A percentile compares a stretch with the other conserved stretches of the same genome.
phyloP scores from a whole-genome alignment of 2,329 filamentous ascomycete species.

The Cadophora sp. region DNA sequence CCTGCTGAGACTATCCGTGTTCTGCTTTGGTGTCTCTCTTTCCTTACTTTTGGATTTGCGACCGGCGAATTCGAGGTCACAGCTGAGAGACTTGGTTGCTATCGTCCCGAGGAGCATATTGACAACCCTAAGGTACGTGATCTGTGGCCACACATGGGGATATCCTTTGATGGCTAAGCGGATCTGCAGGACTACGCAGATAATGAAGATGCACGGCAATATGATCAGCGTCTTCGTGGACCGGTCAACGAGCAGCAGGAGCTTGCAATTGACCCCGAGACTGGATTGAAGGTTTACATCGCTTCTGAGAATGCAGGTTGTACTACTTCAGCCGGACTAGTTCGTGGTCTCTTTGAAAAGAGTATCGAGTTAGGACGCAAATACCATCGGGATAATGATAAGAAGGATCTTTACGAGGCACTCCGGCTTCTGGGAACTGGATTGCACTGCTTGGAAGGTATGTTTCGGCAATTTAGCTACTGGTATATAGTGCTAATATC shows the following conservation, averaged over 20 bases:
- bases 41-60: constrained; percentile 83
- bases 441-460: constrained; percentile 24
- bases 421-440: constrained; percentile 25
- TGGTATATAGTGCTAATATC: background rate
- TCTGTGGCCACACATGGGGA: constrained; percentile 31
- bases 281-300: constrained; percentile 90
- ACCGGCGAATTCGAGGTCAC: constrained; percentile 86
- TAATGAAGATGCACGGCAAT: constrained; percentile 73
- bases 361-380: constrained; percentile 78
- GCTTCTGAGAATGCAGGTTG: constrained; percentile 79
- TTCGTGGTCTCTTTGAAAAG: constrained; percentile 71
- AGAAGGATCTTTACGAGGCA: constrained; percentile 64
- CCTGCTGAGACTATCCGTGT: constrained; percentile 26
- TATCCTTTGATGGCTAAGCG: constrained; percentile 68
- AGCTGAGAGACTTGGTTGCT: constrained; percentile 76
- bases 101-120: constrained; percentile 82
- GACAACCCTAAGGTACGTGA: constrained; percentile 57
- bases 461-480: background rate
- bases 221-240: constrained; percentile 48
- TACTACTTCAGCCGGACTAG: constrained; percentile 77
- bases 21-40: constrained; percentile 47
- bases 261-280: constrained; percentile 74
- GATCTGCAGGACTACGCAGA: constrained; percentile 51
- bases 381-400: constrained; percentile 68
- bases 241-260: constrained; percentile 80